Evolutionary conservation across 176 grass and related monocot genomes (phyloP).

Genomic region (Oryza nivara): DNA sequence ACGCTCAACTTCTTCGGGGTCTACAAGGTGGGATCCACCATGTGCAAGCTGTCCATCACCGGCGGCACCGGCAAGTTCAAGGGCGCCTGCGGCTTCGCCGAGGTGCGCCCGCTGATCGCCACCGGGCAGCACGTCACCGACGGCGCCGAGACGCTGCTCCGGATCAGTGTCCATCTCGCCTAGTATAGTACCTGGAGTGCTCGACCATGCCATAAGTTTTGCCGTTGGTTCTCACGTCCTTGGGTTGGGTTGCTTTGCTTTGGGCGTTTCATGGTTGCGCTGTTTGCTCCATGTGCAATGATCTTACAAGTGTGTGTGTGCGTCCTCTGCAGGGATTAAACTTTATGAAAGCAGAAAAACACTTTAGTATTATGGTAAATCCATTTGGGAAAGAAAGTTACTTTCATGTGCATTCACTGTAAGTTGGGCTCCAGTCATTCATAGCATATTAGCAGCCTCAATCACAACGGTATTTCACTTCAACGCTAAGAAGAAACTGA

Average conservation of each 20-base stretch:
- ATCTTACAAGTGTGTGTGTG: constrained; percentile 1
- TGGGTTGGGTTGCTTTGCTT: constrained; percentile 26
- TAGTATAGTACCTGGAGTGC: constrained; percentile 35
- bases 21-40: constrained; percentile 54
- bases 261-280: constrained; percentile 3
- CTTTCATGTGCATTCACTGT: neutral
- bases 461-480: neutral
- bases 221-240: neutral
- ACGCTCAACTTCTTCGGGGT: constrained; percentile 69
- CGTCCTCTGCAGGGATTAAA: neutral
- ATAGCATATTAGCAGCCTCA: neutral
- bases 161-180: constrained; percentile 59
- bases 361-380: constrained; percentile 17
- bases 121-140: constrained; percentile 56
- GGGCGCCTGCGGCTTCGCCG: constrained; percentile 59
- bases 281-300: neutral
- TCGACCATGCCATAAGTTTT: neutral
- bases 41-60: constrained; percentile 66
- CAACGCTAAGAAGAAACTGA: neutral
- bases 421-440: neutral
- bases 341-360: constrained; percentile 17
- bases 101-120: constrained; percentile 61
- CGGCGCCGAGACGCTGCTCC: constrained; percentile 60
- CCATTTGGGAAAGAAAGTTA: neutral
- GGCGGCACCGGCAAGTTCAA: constrained; percentile 73